These are phyloP conservation scores for Aspergillus piperis DNA, from an alignment of 2,329 filamentous ascomycete genomes.

Conservation along the genomic window DNA sequence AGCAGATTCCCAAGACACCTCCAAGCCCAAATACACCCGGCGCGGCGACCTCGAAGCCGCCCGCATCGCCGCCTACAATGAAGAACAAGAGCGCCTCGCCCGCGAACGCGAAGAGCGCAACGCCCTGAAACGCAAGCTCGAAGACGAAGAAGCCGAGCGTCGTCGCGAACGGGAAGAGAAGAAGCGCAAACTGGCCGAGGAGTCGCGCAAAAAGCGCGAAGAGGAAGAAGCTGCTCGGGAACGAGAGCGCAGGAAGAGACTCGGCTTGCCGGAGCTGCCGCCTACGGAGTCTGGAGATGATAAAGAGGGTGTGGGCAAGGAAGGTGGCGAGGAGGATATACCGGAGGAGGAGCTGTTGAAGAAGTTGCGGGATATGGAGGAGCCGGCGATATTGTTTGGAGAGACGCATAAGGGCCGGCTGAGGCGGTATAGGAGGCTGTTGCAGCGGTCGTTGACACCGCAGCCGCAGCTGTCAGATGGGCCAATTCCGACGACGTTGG, in stretches of 20 bases:
- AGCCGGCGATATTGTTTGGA: conserved; percentile 77
- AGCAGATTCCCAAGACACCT: conserved; percentile 20
- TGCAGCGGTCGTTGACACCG: conserved; percentile 43
- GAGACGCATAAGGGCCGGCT: conserved; percentile 72
- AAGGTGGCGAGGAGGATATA: conserved; percentile 55
- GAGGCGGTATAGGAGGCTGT: conserved; percentile 68
- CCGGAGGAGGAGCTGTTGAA: conserved; percentile 67
- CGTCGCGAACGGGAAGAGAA: conserved; percentile 76
- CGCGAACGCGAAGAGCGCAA: conserved; percentile 68
- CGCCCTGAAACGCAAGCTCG: conserved; percentile 80
- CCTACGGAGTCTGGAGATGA: conserved; percentile 28
- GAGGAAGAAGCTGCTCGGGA: conserved; percentile 75
- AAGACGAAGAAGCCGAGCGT: conserved; percentile 78
- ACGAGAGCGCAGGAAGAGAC: conserved; percentile 67
- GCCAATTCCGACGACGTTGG: conserved; percentile 83
- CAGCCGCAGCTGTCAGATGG: conserved; percentile 60
- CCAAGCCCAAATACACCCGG: conserved; percentile 74
- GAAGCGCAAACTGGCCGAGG: conserved; percentile 75
- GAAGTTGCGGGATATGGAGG: conserved; percentile 69
- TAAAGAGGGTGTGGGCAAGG: conserved; percentile 30
- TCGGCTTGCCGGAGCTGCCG: conserved; percentile 76
- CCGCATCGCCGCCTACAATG: conserved; percentile 75
- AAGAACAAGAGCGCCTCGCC: conserved; percentile 76
- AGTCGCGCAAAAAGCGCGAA: conserved; percentile 68
- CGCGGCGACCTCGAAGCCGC: conserved; percentile 84